These are phyloP conservation scores for Ceratobasidium sp. DNA, from an alignment of 1,284 basidiomycete genomes.

Conservation along the genomic window DNA sequence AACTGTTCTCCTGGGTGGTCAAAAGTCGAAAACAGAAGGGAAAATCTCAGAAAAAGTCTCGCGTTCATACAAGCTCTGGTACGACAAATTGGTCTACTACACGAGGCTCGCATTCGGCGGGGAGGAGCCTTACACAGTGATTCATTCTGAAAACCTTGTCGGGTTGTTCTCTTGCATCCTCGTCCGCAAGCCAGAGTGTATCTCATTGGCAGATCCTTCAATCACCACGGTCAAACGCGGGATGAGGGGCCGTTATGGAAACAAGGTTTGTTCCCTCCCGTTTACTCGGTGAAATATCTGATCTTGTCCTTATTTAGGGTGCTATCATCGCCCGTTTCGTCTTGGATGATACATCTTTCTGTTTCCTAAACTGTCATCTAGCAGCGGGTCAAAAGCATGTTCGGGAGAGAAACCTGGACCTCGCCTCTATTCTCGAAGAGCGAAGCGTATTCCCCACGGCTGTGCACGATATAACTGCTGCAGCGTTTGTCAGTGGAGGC, in stretches of 20 bases:
- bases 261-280: conserved; percentile 72
- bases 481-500: conserved; percentile 88
- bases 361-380: conserved; percentile 95
- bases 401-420: conserved; percentile 85
- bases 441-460: conserved; percentile 72
- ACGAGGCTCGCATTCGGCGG: conserved; percentile 75
- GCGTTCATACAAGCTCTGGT: conserved; percentile 86
- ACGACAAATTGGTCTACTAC: conserved; percentile 79
- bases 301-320: conserved; percentile 64
- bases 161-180: conserved; percentile 92
- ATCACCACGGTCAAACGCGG: conserved; percentile 89
- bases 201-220: conserved; percentile 72
- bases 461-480: conserved; percentile 59
- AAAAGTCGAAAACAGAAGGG: conserved; percentile 65
- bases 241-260: conserved; percentile 92
- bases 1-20: conserved; percentile 78
- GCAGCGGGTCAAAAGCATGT: conserved; percentile 91
- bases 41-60: conserved; percentile 83
- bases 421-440: conserved; percentile 86
- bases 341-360: conserved; percentile 90
- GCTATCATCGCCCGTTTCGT: conserved; percentile 91
- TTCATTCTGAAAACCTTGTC: conserved; percentile 89
- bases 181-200: conserved; percentile 72
- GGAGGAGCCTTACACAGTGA: conserved; percentile 76
- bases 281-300: conserved; percentile 5